Base-by-base conservation (phyloP, 495 filamentous ascomycete genomes). In the Chaetomium tenue region DNA sequence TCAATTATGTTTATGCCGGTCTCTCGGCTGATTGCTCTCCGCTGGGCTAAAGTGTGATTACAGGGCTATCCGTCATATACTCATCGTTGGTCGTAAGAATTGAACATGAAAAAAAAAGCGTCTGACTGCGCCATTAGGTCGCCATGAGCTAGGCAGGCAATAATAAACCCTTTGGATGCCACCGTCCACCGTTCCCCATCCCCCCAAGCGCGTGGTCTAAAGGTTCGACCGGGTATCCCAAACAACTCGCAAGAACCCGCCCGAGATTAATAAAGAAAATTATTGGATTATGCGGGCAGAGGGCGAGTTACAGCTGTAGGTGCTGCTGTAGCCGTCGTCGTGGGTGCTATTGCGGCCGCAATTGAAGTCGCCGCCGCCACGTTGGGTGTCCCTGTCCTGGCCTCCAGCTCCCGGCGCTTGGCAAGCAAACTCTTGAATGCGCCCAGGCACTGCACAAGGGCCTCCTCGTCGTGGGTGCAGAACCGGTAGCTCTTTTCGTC, bases 401-500 rank as follows among this genome's bases (percentile, higher is more conserved):
- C 75, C 64, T 81, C 80, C 15, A 82, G 65, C 59, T 82, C 82
- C 58, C 78, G 87, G 59, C 86, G 83, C 84, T 86, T 92, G 72
- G 82, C 87, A 51, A 97, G 77, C 61, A 96, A 82, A 73, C 91
- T 96, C 77, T 97, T 97, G 72, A 98, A 80, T 1, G 91, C 89
- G 0, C 95, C 94, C 2, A 98, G 80, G 80, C 90, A 96, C 66
- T 88, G 89, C 13, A 92, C 87, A 50, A 98, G 78, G 22, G 83
- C 77, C 67, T 97, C 93, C 76, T 98, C 94, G 70, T 89, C 86
- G 22, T 84, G 76, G 1, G 91, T 88, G 72, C 90, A 94, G 64
- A 97, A 93, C 46, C 91, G 87, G 65, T 93, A 96, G 59, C 86
- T 91, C 76, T 95, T 93, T 71, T 97, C 93, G 67, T 96, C 93